phyloP scores from a whole-genome alignment of 73 alveolate genomes.

The Tetrahymena elliotti region DNA sequence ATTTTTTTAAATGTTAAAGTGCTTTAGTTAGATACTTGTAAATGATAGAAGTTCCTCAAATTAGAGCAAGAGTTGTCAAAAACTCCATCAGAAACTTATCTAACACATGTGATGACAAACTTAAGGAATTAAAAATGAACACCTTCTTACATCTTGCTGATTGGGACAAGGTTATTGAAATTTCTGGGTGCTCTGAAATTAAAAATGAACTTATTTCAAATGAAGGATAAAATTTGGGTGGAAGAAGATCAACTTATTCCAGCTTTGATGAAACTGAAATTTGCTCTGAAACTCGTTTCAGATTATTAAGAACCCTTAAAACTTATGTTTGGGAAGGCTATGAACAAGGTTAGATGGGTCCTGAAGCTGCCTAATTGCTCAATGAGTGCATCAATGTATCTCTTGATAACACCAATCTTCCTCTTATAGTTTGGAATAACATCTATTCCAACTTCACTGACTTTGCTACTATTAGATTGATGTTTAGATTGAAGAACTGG shows the following conservation, averaged over 20 bases:
- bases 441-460: conserved; percentile 14
- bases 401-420: conserved; percentile 37
- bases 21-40: conserved; percentile 17
- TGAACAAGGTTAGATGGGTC: conserved; percentile 47
- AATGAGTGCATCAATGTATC: conserved; percentile 49
- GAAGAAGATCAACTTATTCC: conserved; percentile 9
- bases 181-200: conserved; percentile 13
- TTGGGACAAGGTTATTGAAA: conserved; percentile 44
- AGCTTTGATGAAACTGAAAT: conserved; percentile 41
- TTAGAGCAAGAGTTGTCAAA: conserved; percentile 18
- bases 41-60: conserved; percentile 26
- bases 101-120: conserved; percentile 3
- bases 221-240: neutral
- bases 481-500: conserved; percentile 28
- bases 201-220: conserved; percentile 1
- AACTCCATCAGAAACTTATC: conserved; percentile 6
- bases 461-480: conserved; percentile 9
- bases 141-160: conserved; percentile 40
- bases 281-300: conserved; percentile 41
- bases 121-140: conserved; percentile 37
- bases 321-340: conserved; percentile 42
- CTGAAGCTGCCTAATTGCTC: conserved; percentile 29
- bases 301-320: conserved; percentile 47
- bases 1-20: neutral
- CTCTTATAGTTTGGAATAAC: conserved; percentile 30